Conservation (phyloP, 2,329 filamentous ascomycete genomes). For the Colletotrichum destructivum region DNA sequence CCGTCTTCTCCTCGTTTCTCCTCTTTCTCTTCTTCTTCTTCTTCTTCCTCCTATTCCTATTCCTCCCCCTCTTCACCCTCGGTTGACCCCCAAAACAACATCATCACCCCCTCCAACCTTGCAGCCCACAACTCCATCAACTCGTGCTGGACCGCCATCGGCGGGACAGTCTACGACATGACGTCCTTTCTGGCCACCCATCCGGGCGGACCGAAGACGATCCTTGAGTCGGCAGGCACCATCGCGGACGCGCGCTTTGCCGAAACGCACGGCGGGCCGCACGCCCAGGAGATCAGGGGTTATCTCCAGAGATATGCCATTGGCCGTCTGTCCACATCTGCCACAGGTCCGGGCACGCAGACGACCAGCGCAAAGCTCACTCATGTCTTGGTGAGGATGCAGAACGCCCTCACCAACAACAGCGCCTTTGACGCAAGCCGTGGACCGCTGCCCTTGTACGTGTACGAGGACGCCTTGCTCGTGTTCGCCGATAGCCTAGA, state of each 20-base stretch:
- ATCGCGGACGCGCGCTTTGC: constrained; percentile 29
- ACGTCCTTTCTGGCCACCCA: constrained; percentile 91
- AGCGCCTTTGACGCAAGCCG: constrained; percentile 30
- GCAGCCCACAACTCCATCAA: constrained; percentile 34
- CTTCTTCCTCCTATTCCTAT: not conserved
- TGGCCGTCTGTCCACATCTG: constrained; percentile 24
- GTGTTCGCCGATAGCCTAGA: constrained; percentile 31
- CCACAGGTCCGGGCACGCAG: not conserved
- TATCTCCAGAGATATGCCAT: constrained; percentile 27
- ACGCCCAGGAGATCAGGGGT: constrained; percentile 33
- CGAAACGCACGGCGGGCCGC: constrained; percentile 34
- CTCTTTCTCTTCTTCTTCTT: not conserved
- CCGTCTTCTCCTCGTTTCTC: not conserved
- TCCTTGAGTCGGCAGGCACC: constrained; percentile 39
- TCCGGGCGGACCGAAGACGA: constrained; percentile 75
- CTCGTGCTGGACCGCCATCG: constrained; percentile 83
- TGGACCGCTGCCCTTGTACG: constrained; percentile 28
- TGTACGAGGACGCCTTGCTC: constrained; percentile 34
- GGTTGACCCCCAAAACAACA: not conserved
- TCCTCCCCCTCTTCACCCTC: not conserved
- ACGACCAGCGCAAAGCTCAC: not conserved
- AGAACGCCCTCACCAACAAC: constrained; percentile 38
- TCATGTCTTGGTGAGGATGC: constrained; percentile 18
- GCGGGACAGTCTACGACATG: constrained; percentile 95
- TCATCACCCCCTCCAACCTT: constrained; percentile 20